Conservation (phyloP, 768 basidiomycete species). For the Imleria badia region DNA sequence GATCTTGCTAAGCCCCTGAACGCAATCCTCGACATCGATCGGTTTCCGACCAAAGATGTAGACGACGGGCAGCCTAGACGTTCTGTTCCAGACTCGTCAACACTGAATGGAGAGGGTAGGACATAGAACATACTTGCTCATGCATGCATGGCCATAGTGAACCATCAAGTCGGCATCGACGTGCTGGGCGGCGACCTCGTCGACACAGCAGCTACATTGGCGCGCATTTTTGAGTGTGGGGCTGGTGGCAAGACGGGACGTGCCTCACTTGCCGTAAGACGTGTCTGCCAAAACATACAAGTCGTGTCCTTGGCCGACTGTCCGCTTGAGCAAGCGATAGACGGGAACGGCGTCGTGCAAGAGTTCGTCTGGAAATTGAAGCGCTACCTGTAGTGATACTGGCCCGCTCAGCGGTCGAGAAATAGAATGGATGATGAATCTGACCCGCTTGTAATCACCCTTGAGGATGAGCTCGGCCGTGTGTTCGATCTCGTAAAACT, state of each 20-base stretch:
- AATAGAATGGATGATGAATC: constrained; percentile 14
- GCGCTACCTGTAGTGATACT: constrained; percentile 56
- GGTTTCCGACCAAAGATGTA: too few species aligned
- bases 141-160: too few species aligned
- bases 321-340: constrained; percentile 61
- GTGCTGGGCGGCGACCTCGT: constrained; percentile 94
- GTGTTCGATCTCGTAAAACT: constrained; percentile 73
- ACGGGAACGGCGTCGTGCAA: constrained; percentile 84
- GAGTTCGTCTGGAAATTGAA: constrained; percentile 96
- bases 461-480: constrained; percentile 60
- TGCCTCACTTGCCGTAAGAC: constrained; percentile 84
- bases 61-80: too few species aligned
- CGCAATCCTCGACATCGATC: too few species aligned
- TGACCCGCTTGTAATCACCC: constrained; percentile 70
- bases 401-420: background rate
- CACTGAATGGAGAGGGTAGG: too few species aligned
- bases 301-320: constrained; percentile 47
- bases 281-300: constrained; percentile 95
- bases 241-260: background rate
- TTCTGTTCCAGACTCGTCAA: too few species aligned
- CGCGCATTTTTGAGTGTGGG: background rate
- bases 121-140: too few species aligned
- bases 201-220: constrained; percentile 80
- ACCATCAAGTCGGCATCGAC: constrained; percentile 88
- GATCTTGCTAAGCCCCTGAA: too few species aligned